Conservation (phyloP, 2,329 filamentous ascomycete species). For the Hypocreales sp. region DNA sequence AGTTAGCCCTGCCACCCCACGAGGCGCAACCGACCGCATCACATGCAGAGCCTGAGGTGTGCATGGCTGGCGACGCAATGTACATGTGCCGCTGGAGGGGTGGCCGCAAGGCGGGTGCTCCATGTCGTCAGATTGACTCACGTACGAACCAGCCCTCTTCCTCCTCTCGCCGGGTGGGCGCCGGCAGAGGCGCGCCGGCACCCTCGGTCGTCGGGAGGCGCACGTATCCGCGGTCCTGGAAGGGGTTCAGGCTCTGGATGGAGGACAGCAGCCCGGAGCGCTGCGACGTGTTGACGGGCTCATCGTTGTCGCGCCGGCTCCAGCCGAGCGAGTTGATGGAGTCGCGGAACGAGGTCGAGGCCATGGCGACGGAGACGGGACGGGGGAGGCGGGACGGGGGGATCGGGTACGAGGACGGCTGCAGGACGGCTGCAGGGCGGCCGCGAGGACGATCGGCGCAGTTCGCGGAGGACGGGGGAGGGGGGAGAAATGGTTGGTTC, state of each 20-base stretch:
- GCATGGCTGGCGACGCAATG: slow-evolving; percentile 18
- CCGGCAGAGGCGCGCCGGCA: slow-evolving; percentile 72
- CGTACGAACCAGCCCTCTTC: slow-evolving; percentile 90
- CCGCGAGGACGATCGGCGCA: slow-evolving; percentile 8
- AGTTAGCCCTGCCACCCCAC: slow-evolving; percentile 21
- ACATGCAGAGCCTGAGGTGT: slow-evolving; percentile 21
- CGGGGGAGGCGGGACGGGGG: not conserved
- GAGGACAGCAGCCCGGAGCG: slow-evolving; percentile 64
- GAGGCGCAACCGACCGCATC: slow-evolving; percentile 25
- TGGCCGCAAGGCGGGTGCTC: slow-evolving; percentile 13
- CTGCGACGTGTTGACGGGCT: slow-evolving; percentile 55
- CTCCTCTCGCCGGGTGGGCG: slow-evolving; percentile 72
- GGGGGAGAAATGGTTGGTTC: no score
- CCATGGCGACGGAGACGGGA: slow-evolving; percentile 41
- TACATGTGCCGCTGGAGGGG: slow-evolving; percentile 32
- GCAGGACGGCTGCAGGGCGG: not conserved
- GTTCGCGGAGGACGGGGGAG: slow-evolving; percentile 1
- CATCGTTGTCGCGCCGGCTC: slow-evolving; percentile 75
- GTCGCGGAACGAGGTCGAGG: slow-evolving; percentile 78
- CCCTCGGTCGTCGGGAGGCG: slow-evolving; percentile 74
- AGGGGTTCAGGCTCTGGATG: slow-evolving; percentile 76
- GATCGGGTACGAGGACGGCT: not conserved
- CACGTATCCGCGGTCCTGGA: slow-evolving; percentile 74
- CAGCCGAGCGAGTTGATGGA: slow-evolving; percentile 91
- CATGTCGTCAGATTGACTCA: slow-evolving; percentile 41